These are phyloP conservation scores for Cercophora sp. DNA, from an alignment of 495 filamentous ascomycete genomes.

Conservation along the genomic window DNA sequence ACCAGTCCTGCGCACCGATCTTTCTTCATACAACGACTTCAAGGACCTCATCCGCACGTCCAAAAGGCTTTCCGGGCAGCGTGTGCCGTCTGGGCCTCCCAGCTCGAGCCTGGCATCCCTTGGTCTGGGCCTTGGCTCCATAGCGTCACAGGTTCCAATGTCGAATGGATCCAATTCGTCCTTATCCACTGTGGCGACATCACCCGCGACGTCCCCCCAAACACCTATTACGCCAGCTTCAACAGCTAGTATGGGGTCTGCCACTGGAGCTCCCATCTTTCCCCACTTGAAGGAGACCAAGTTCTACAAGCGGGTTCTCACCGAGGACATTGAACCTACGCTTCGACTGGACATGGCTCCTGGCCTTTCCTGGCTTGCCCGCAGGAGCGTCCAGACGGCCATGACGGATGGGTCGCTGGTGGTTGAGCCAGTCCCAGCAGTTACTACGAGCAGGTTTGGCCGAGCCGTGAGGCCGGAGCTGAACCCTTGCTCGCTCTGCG, in stretches of 20 bases:
- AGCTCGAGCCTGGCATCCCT: constrained; percentile 35
- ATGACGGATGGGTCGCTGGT: constrained; percentile 84
- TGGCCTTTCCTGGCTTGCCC: constrained; percentile 87
- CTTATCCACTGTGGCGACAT: constrained; percentile 35
- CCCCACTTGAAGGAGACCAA: constrained; percentile 74
- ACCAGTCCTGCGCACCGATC: constrained; percentile 76
- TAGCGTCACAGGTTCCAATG: constrained; percentile 27
- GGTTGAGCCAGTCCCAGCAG: constrained; percentile 76
- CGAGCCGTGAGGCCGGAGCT: constrained; percentile 55
- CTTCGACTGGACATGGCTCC: constrained; percentile 83
- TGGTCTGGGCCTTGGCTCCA: constrained; percentile 46
- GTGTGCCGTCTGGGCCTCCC: constrained; percentile 12
- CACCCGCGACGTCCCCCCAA: constrained; percentile 42
- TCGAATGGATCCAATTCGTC: constrained; percentile 39
- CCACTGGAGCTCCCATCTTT: constrained; percentile 22
- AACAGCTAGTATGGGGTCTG: constrained; percentile 38
- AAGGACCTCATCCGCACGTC: constrained; percentile 67
- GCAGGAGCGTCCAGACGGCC: constrained; percentile 73
- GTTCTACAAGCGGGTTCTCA: constrained; percentile 84
- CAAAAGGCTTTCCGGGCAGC: constrained; percentile 47
- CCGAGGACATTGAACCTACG: constrained; percentile 93
- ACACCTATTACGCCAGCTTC: constrained; percentile 51
- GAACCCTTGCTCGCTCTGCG: constrained; percentile 83
- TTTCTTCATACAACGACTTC: constrained; percentile 81
- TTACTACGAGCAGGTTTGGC: constrained; percentile 34